Evolutionary conservation across 306 rosid species (phyloP).

Genomic region (Delonix regia): DNA sequence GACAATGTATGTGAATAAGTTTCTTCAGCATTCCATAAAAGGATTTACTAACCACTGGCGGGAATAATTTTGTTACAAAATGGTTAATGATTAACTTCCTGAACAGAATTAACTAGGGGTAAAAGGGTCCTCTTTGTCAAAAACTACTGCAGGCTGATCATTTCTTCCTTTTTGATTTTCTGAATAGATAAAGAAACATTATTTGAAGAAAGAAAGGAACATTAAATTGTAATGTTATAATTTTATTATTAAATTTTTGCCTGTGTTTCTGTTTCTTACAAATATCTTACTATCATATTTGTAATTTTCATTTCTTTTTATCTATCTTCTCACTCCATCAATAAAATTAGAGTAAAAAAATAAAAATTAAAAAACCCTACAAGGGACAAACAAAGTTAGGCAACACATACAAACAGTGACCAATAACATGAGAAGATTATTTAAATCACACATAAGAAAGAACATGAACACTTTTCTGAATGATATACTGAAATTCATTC

Average conservation of each 20-base stretch:
- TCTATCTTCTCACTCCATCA: not conserved
- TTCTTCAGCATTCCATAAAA: not conserved
- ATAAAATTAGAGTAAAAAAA: not conserved
- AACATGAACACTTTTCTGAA: not conserved
- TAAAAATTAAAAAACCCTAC: not conserved
- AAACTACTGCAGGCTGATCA: not conserved
- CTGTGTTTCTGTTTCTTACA: not conserved
- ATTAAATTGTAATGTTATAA: not conserved
- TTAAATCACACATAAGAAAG: not conserved
- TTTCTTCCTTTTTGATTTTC: not conserved
- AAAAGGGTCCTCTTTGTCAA: not conserved
- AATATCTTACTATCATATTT: not conserved
- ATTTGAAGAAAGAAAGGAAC: not conserved
- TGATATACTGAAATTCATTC: not conserved
- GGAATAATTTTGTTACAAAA: not conserved
- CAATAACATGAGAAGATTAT: slow-evolving; percentile 19
- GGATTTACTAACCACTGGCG: not conserved
- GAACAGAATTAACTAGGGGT: not conserved
- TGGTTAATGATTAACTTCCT: not conserved
- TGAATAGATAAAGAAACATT: not conserved
- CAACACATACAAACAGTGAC: not conserved
- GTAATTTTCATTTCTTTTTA: not conserved
- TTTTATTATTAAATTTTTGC: not conserved
- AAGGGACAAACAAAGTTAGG: not conserved
- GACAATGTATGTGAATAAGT: not conserved